Evolutionary conservation across 2,329 filamentous ascomycete genomes (phyloP).

Genomic region (Fusarium verticillioides): DNA sequence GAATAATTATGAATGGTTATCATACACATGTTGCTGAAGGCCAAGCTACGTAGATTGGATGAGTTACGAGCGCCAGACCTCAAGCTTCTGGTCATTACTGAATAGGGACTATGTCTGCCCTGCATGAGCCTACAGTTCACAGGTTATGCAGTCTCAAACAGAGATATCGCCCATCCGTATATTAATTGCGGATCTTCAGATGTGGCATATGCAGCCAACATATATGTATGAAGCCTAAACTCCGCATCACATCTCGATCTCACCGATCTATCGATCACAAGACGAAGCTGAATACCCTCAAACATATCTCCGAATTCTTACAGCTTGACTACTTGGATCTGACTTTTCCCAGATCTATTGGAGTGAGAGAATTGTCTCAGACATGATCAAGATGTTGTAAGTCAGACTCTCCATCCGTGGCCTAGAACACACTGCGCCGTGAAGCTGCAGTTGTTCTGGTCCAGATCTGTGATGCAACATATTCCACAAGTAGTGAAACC

Average conservation of each 20-base stretch:
- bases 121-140: neutral
- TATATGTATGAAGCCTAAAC: neutral
- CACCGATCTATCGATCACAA: neutral
- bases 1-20: rapidly evolving
- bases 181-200: neutral
- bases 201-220: neutral
- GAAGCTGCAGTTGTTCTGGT: neutral
- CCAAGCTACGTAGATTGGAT: neutral
- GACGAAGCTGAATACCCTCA: neutral
- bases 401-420: neutral
- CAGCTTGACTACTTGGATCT: too few species aligned
- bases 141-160: neutral
- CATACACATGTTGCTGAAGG: rapidly evolving
- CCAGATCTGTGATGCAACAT: neutral
- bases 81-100: neutral
- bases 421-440: neutral
- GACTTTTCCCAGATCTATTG: rapidly evolving
- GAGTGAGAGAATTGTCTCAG: neutral
- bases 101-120: too few species aligned
- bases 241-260: neutral
- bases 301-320: too few species aligned
- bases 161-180: neutral
- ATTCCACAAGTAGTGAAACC: neutral
- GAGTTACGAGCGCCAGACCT: too few species aligned
- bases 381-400: neutral